Evolutionary conservation across 306 rosid species (phyloP), one percentile per base, ranked within the genome.

Genomic region (Lotus japonicus): DNA sequence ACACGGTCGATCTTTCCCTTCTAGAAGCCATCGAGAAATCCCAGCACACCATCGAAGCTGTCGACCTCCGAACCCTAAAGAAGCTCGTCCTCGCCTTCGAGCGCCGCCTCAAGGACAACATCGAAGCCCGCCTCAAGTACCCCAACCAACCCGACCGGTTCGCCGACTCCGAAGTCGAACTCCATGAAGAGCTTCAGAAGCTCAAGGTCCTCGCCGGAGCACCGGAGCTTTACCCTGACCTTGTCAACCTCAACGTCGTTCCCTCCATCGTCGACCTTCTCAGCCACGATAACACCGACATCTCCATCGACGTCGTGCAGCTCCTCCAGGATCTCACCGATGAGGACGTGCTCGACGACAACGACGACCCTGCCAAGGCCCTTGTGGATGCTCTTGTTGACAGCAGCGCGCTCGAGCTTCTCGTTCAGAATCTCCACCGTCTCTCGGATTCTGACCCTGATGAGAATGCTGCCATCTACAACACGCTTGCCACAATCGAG

Each of bases 121-220:
- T 90, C 49, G 95, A 85, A 45, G 95, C 97, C 21, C 88, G 98
- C 11, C 95, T 92, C 77, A 92, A 92, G 68, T 86, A 86, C 75
- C 89, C 95, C 1, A 83, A 86, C 70, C 92, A 92, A 14, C 98
- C 98, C 26, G 95, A 89, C 2, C 92, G 92, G 0, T 92, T 92
- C 31, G 91, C 96, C 60, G 98, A 92, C 68, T 92, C 98, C 9
- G 98, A 92, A 66, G 19, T 92, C 33, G 97, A 89, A 18, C 98
- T 92, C 75, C 97, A 92, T 46, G 98, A 92, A 10, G 98, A 92
- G 72, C 87, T 92, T 0, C 92, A 87, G 43, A 87, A 88, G 72
- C 95, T 92, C 72, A 86, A 83, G 39, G 73, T 86, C 33, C 97
- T 92, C 58, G 92, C 98, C 42, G 95, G 95, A 23, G 92, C 84